Conservation (phyloP, 2,329 filamentous ascomycete species). For the Iodosphaeria phyllophila region DNA sequence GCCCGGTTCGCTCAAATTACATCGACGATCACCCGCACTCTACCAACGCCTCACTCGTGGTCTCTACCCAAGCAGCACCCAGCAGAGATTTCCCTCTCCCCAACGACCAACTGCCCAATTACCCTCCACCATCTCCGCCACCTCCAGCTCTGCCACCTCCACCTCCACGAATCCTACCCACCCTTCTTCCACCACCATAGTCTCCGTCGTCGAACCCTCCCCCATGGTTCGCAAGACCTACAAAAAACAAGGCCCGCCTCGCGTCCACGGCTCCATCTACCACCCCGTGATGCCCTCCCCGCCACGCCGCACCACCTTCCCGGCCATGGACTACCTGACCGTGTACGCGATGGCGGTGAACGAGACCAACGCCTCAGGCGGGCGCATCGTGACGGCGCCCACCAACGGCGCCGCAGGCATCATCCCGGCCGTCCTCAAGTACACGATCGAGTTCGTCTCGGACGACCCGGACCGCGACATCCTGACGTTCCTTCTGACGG, state of each 20-base stretch:
- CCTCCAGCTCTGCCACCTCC: slow-evolving; percentile 2
- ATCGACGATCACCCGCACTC: slow-evolving; percentile 24
- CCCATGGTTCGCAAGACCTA: too few species aligned
- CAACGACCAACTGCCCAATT: too few species aligned
- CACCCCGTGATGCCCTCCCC: slow-evolving; percentile 27
- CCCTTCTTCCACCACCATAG: too few species aligned
- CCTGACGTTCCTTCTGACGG: slow-evolving; percentile 27
- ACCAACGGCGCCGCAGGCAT: slow-evolving; percentile 32
- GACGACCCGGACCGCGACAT: slow-evolving; percentile 29
- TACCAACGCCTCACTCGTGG: slow-evolving; percentile 25
- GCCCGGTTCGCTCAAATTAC: slow-evolving; percentile 27
- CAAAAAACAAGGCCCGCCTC: slow-evolving; percentile 16
- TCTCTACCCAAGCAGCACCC: slow-evolving; percentile 20
- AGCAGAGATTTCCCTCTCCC: slow-evolving; percentile 5
- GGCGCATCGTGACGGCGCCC: slow-evolving; percentile 29
- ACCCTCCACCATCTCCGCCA: slow-evolving; percentile 1
- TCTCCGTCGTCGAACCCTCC: slow-evolving; percentile 5
- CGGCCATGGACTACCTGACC: slow-evolving; percentile 29
- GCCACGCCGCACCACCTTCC: slow-evolving; percentile 24
- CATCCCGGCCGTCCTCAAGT: slow-evolving; percentile 30
- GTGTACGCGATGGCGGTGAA: slow-evolving; percentile 31
- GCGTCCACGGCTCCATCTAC: slow-evolving; percentile 23
- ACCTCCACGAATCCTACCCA: slow-evolving; percentile 4
- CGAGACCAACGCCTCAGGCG: slow-evolving; percentile 31
- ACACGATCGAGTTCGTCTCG: slow-evolving; percentile 28